Base-by-base conservation (phyloP, 306 rosid genomes). In the Delonix regia region DNA sequence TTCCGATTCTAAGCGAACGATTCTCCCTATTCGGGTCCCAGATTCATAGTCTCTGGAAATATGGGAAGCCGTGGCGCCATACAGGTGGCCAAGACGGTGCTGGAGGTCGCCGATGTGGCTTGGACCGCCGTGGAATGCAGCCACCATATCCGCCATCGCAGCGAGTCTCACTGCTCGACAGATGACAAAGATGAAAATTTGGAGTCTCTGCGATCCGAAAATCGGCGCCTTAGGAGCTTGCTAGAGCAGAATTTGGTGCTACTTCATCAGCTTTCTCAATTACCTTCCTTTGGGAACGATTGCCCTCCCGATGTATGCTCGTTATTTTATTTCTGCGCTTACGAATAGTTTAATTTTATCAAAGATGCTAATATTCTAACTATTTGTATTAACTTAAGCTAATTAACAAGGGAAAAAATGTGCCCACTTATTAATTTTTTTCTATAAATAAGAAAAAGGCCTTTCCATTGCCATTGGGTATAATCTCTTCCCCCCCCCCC, bases 31-130 rank as follows among this genome's bases (percentile, higher is more conserved):
- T 16, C 44, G 4, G 45, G 42, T 69, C 4, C 60, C 14, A 48
- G 63, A 6, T 72, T 63, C 62, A 34, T 16, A 45, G 39, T 12
- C 24, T 28, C 49, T 21, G 52, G 9, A 77, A 80, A 34, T 81
- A 93, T 91, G 93, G 84, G 85, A 53, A 82, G 90, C 56, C 92
- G 36, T 49, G 79, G 80, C 39, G 89, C 98, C 39, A 44, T 93
- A 0, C 90, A 91, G 90, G 88, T 91, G 71, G 96, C 97, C 21
- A 95, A 93, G 85, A 95, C 99, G 73, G 97, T 93, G 75, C 62
- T 95, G 22, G 99, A 95, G 90, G 98, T 95, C 7, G 98, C 99
- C 61, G 99, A 95, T 69, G 96, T 91, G 21, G 97, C 99, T 13
- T 93, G 93, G 96, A 57, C 81, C 56, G 98, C 98, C 87, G 49